phyloP scores from a whole-genome alignment of 2,329 filamentous ascomycete genomes.

The Sclerotinia spermophila region DNA sequence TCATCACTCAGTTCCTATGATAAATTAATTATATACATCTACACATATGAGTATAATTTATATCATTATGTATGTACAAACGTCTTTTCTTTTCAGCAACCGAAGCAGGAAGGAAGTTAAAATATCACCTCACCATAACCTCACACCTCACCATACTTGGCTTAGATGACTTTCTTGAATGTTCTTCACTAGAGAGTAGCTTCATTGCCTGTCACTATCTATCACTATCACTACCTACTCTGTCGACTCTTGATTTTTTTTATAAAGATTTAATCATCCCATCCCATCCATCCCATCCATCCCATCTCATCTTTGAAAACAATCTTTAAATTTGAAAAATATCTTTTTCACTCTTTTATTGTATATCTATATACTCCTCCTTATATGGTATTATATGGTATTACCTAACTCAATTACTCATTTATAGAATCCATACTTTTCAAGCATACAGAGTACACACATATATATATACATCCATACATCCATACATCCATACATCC shows the following conservation, averaged over 20 bases:
- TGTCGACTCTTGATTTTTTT: neutral
- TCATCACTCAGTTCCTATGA: neutral
- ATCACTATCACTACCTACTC: neutral
- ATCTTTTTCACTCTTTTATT: neutral
- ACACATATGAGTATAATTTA: too few species aligned
- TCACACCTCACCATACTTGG: neutral
- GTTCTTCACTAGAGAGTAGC: neutral
- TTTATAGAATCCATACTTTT: neutral
- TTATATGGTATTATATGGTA: neutral
- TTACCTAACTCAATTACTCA: neutral
- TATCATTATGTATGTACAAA: too few species aligned
- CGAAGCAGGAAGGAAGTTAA: neutral
- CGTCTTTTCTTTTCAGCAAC: neutral
- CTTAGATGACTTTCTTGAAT: neutral
- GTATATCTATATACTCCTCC: neutral
- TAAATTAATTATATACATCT: too few species aligned
- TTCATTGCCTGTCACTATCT: neutral
- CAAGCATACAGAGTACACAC: too few species aligned
- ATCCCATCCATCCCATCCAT: too few species aligned
- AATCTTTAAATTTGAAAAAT: neutral
- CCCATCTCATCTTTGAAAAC: neutral
- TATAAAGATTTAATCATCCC: constrained; percentile 7
- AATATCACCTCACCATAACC: constrained; percentile 9
- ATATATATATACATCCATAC: neutral
- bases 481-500: neutral